phyloP scores from a whole-genome alignment of 768 basidiomycete species.

The Leccinum disarticulatum region DNA sequence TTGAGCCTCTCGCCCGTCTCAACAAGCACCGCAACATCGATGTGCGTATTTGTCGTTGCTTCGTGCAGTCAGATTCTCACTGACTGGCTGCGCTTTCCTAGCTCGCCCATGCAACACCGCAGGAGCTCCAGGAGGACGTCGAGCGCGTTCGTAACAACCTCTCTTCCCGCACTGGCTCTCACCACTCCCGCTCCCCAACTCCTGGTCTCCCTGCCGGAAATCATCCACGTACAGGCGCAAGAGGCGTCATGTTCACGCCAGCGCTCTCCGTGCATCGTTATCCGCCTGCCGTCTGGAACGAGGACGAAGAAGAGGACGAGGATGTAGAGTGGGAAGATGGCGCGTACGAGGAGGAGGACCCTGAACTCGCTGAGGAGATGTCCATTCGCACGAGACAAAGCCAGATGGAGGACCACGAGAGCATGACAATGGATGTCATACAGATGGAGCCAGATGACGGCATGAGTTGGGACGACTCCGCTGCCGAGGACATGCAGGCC shows the following conservation, averaged over 20 bases:
- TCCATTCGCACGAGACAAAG: conserved; percentile 42
- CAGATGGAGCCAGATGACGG: conserved; percentile 76
- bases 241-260: conserved; percentile 70
- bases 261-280: conserved; percentile 70
- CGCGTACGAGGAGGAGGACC: conserved; percentile 68
- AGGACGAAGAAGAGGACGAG: conserved; percentile 64
- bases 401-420: conserved; percentile 31
- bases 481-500: conserved; percentile 51
- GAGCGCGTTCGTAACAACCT: conserved; percentile 56
- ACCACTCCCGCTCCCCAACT: conserved; percentile 48
- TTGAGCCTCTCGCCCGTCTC: conserved; percentile 89
- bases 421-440: conserved; percentile 30
- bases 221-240: conserved; percentile 31
- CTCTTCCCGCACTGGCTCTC: conserved; percentile 47
- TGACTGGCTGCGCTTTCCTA: conserved; percentile 6
- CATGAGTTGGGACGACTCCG: conserved; percentile 83
- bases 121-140: conserved; percentile 58
- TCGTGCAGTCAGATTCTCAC: not conserved
- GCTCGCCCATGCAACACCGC: conserved; percentile 36
- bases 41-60: conserved; percentile 46
- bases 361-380: conserved; percentile 57
- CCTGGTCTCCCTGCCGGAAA: conserved; percentile 36
- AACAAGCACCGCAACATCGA: conserved; percentile 98
- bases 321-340: conserved; percentile 61
- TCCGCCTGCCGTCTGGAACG: conserved; percentile 80